Base-by-base conservation (phyloP, 345 rosid genomes). In the Microthlaspi erraticum region DNA sequence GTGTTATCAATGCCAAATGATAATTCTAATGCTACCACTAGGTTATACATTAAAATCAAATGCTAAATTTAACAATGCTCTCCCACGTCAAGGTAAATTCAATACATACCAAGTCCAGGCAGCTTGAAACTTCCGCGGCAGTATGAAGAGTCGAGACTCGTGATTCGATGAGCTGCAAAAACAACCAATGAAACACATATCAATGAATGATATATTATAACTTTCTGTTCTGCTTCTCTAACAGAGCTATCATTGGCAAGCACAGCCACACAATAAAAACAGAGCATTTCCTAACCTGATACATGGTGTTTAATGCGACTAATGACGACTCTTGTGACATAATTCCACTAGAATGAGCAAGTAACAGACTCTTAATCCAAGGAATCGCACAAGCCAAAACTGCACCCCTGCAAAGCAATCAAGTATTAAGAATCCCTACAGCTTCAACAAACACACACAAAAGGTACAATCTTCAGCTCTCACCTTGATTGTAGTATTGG, bases 261-360 rank as follows among this genome's bases (percentile, higher is more conserved):
- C 45, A 63, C 16, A 48, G 20, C 37, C 44, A 1, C 57, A 56
- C 16, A 63, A 8, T 13, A 20, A 23, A 19, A 59, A 33, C 33
- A 34, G 4, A 17, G 52, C 7, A 48, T 20, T 8, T 39, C 51
- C 77, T 60, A 48, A 94, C 99, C 98, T 90, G 99, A 81, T 87
- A 88, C 67, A 95, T 72, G 37, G 97, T 77, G 80, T 90, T 95
- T 69, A 95, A 73, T 33, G 92, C 83, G 26, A 48, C 73, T 11
- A 90, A 75, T 12, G 96, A 86, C 26, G 97, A 88, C 60, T 86
- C 96, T 75, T 92, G 97, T 17, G 99, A 86, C 88, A 87, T 82
- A 63, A 95, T 83, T 65, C 87, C 86, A 71, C 86, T 89, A 31
- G 97, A 87, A 75, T 95, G 98, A 67, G 88, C 88, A 73, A 88